A percentile compares a stretch with the other conserved stretches of the same genome.
phyloP scores from a whole-genome alignment of 2,329 filamentous ascomycete genomes.

The Aspergillus sp. region DNA sequence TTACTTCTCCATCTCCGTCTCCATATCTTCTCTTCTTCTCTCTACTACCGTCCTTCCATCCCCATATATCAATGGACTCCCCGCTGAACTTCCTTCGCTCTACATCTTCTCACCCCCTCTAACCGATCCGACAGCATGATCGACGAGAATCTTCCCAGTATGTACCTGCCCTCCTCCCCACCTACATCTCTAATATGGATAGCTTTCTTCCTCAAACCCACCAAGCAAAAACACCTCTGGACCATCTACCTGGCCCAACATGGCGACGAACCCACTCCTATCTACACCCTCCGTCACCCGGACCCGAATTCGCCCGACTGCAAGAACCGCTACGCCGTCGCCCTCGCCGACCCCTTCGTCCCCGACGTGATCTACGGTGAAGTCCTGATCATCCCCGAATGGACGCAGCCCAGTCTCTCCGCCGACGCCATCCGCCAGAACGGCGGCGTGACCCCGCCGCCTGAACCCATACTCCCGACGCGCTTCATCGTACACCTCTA shows the following conservation, averaged over 20 bases:
- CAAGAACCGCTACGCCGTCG: conserved; percentile 81
- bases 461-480: conserved; percentile 71
- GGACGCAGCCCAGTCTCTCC: conserved; percentile 78
- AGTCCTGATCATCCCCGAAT: conserved; percentile 78
- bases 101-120: not conserved
- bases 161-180: conserved; percentile 8
- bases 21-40: not conserved
- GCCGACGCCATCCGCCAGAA: conserved; percentile 73
- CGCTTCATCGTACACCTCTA: conserved; percentile 85
- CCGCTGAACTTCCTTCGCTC: not conserved
- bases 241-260: conserved; percentile 57
- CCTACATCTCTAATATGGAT: not conserved
- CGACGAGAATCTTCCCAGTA: conserved; percentile 87
- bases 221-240: conserved; percentile 39
- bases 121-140: conserved; percentile 61
- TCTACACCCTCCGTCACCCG: conserved; percentile 76
- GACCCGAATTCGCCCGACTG: conserved; percentile 68
- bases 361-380: conserved; percentile 83
- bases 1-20: not conserved
- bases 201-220: conserved; percentile 62
- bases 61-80: not conserved
- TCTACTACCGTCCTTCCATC: not conserved
- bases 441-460: conserved; percentile 62
- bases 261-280: conserved; percentile 74
- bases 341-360: conserved; percentile 77